Conservation (phyloP, 75 land plant genomes). For the Azolla pinnata region DNA sequence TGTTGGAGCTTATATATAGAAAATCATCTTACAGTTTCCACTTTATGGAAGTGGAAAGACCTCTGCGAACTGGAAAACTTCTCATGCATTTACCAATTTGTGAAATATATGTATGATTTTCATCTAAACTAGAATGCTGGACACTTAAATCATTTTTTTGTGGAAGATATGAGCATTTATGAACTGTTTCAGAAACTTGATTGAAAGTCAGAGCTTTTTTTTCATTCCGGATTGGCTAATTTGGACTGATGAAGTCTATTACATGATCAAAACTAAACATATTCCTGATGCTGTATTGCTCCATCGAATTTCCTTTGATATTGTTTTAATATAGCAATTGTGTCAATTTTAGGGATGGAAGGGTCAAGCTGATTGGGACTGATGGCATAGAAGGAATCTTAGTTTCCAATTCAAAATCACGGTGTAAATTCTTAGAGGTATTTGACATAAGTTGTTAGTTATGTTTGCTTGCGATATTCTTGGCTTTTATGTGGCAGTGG, state of each 20-base stretch:
- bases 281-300: neutral
- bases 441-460: conserved; percentile 3
- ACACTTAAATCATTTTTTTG: too few species aligned
- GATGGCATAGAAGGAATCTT: conserved; percentile 56
- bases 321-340: neutral
- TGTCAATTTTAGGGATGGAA: conserved; percentile 51
- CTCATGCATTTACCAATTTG: too few species aligned
- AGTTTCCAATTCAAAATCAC: conserved; percentile 31
- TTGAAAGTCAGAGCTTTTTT: neutral
- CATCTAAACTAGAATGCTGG: too few species aligned
- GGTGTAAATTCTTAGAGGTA: conserved; percentile 59
- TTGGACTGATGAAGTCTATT: neutral
- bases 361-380: conserved; percentile 61
- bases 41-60: too few species aligned
- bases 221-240: neutral
- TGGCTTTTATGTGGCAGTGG: neutral
- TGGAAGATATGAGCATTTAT: too few species aligned
- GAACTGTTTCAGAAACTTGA: neutral
- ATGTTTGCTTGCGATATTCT: conserved; percentile 1
- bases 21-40: too few species aligned
- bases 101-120: too few species aligned
- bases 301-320: neutral
- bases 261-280: neutral
- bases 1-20: too few species aligned
- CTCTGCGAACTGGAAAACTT: too few species aligned